These are phyloP conservation scores for Selaginella tamariscina DNA, from an alignment of 75 land plant genomes.

Conservation along the genomic window DNA sequence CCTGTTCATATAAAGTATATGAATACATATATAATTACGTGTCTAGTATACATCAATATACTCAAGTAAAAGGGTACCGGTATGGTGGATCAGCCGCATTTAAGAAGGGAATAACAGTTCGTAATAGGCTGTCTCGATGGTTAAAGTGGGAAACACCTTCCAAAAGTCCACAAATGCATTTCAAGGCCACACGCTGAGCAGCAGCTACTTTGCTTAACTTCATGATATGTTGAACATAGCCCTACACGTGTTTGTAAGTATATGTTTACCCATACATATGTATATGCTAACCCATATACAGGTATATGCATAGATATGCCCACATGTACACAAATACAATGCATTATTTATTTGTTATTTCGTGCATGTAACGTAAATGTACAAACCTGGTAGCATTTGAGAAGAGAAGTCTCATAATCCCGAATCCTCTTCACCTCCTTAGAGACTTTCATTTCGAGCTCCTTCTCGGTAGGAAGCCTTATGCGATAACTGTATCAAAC, in stretches of 20 bases:
- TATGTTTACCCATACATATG: not conserved
- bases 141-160: slow-evolving; percentile 93
- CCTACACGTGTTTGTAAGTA: slow-evolving; percentile 30
- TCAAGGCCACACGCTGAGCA: slow-evolving; percentile 41
- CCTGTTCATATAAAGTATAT: slow-evolving; percentile 30
- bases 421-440: slow-evolving; percentile 68
- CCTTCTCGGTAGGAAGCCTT: slow-evolving; percentile 87
- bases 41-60: too few relatives aligned
- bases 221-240: slow-evolving; percentile 55
- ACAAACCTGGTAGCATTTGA: slow-evolving; percentile 66
- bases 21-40: not conserved
- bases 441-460: slow-evolving; percentile 71
- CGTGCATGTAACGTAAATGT: too few relatives aligned
- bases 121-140: slow-evolving; percentile 62
- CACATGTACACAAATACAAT: too few relatives aligned
- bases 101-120: slow-evolving; percentile 46
- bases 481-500: slow-evolving; percentile 60
- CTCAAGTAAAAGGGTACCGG: too few relatives aligned
- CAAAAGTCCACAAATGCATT: slow-evolving; percentile 70
- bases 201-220: slow-evolving; percentile 33
- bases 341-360: too few relatives aligned
- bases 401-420: slow-evolving; percentile 68
- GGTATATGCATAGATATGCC: too few relatives aligned
- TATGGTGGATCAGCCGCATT: slow-evolving; percentile 13
- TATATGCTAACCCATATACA: too few relatives aligned